Evolutionary conservation across 106 monocot species (phyloP), one percentile per base, ranked within the genome.

Genomic region (Allium fistulosum): DNA sequence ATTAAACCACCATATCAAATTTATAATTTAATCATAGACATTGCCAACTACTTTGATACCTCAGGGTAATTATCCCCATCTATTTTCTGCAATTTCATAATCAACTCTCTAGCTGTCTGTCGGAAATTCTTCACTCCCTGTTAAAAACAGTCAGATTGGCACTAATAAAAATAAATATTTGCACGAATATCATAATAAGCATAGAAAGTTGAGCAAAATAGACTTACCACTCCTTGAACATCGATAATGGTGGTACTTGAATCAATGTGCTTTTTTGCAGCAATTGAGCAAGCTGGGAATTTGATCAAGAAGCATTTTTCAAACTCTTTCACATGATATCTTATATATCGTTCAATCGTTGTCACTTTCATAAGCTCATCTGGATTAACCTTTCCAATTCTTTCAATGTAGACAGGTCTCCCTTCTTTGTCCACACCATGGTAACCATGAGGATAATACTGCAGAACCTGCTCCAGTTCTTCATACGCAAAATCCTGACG

Each of bases 361-460:
- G 87, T 87, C 16, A 87, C 87, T 13, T 80, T 76, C 87, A 87
- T 87, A 71, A 87, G 80, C 69, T 87, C 83, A 69, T 71, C 71
- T n/a, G 87, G 87, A 12, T 87, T 82, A 57, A 83, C 87, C 68
- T 80, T 87, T 61, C 87, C 87, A 11, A 87, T 71, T 63, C 80
- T 82, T 70, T 87, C 87, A 65, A 87, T 87, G 49, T 87, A 87
- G 52, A 87, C 71, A 55, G 87, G 87, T 69, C 87, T 79, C 11
- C 87, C 87, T n/a, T 87, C 87, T 70, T 80, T 87, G 74, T 87
- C 87, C 11, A 87, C 87, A 26, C 87, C 87, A 80, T 87, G 87
- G 62, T 83, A 87, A 67, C 83, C 87, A 80, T 87, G 87, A 45
- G 87, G 87, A 61, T 87, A 87, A 55, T 87, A 87, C 55, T 77